These are phyloP conservation scores for Aspergillus quadrilineatus DNA, from an alignment of 2,329 filamentous ascomycete species.

Conservation along the genomic window DNA sequence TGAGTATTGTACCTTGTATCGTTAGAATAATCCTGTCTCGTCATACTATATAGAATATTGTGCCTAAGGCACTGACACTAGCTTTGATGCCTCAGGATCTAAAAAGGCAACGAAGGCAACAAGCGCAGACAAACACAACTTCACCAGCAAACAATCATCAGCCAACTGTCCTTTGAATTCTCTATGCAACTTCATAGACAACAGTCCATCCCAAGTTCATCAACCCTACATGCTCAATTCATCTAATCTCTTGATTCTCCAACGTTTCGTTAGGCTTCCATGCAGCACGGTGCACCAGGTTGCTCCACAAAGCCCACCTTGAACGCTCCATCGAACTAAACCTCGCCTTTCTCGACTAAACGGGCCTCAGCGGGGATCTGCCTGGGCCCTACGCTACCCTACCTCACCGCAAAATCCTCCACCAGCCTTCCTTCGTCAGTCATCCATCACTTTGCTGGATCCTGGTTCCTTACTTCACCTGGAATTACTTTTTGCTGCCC, in stretches of 20 bases:
- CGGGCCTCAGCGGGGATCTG: slow-evolving; percentile 19
- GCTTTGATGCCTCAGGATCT: not conserved
- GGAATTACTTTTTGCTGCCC: slow-evolving; percentile 2
- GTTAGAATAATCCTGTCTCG: not conserved
- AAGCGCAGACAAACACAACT: not conserved
- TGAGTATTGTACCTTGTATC: too few species aligned
- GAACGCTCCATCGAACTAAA: slow-evolving; percentile 19
- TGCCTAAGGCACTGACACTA: not conserved
- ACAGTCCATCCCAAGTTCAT: not conserved
- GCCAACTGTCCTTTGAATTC: not conserved
- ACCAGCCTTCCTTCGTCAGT: slow-evolving; percentile 3
- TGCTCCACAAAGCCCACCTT: slow-evolving; percentile 15
- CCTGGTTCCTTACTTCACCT: slow-evolving; percentile 13
- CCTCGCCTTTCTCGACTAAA: slow-evolving; percentile 8
- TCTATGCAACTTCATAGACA: not conserved
- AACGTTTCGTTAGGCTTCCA: slow-evolving; percentile 26
- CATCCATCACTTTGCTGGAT: slow-evolving; percentile 11
- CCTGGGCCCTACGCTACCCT: slow-evolving; percentile 9
- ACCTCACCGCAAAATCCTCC: slow-evolving; percentile 23
- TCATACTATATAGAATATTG: not conserved
- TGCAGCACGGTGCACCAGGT: slow-evolving; percentile 27
- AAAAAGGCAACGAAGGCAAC: not conserved
- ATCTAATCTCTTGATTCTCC: not conserved
- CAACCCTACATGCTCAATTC: not conserved
- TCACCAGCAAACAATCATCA: slow-evolving; percentile 7